Evolutionary conservation across 805 yeast species (phyloP).

Genomic region (Wickerhamomyces chaumierensis): DNA sequence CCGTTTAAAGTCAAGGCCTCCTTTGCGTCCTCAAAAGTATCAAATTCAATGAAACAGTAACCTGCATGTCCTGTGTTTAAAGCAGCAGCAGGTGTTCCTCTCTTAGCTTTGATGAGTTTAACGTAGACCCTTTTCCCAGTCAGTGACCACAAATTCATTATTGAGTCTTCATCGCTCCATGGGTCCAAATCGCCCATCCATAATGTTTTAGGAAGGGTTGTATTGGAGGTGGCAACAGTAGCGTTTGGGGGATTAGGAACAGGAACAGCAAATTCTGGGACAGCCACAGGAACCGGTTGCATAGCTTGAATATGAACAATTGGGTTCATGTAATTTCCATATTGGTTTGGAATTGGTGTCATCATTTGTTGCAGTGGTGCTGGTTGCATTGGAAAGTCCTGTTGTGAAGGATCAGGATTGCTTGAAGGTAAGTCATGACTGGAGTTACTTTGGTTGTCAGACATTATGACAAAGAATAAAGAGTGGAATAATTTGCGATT

Average conservation of each 20-base stretch:
- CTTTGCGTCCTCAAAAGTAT: slow-evolving; percentile 55
- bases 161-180: slow-evolving; percentile 57
- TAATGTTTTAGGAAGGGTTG: slow-evolving; percentile 52
- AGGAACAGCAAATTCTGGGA: slow-evolving; percentile 17
- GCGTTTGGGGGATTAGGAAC: slow-evolving; percentile 48
- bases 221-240: slow-evolving; percentile 27
- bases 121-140: slow-evolving; percentile 47
- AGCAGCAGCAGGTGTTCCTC: slow-evolving; percentile 24
- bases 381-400: too few relatives aligned
- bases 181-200: slow-evolving; percentile 91
- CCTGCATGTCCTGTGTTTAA: slow-evolving; percentile 38
- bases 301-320: too few relatives aligned
- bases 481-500: too few relatives aligned
- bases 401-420: too few relatives aligned
- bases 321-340: too few relatives aligned
- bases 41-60: slow-evolving; percentile 72
- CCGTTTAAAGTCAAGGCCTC: slow-evolving; percentile 60
- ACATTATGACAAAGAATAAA: too few relatives aligned
- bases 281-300: slow-evolving; percentile 12
- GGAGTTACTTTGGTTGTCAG: too few relatives aligned
- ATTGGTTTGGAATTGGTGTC: too few relatives aligned
- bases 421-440: too few relatives aligned
- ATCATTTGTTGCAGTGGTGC: too few relatives aligned
- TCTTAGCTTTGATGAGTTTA: slow-evolving; percentile 49
- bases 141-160: slow-evolving; percentile 48